phyloP scores from a whole-genome alignment of 305 asterid genomes.

The Rubia occidens region DNA sequence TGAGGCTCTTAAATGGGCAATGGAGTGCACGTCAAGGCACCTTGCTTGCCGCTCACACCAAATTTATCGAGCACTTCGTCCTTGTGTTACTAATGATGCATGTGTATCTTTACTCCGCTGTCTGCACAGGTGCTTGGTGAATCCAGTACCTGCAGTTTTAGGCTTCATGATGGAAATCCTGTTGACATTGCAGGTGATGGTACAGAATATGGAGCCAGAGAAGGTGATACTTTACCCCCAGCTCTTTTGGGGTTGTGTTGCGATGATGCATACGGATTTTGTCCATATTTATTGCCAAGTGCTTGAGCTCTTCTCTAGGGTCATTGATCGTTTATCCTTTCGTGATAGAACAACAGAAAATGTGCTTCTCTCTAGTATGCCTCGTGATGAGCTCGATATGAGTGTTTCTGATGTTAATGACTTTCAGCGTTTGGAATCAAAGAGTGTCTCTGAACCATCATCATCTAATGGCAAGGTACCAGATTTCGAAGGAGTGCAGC shows the following conservation, averaged over 20 bases:
- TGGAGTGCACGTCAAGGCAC: constrained; percentile 99
- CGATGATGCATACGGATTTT: constrained; percentile 99
- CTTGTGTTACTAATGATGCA: constrained; percentile 90
- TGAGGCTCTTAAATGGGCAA: constrained; percentile 99
- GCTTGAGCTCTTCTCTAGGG: constrained; percentile 92
- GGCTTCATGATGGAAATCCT: constrained; percentile 91
- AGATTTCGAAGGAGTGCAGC: constrained; percentile 88
- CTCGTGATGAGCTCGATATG: constrained; percentile 74
- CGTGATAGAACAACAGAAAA: constrained; percentile 95
- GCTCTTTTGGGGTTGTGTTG: constrained; percentile 99
- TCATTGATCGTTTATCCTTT: constrained; percentile 80
- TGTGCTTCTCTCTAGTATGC: constrained; percentile 98
- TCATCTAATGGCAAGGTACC: constrained; percentile 62
- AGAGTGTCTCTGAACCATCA: constrained; percentile 41
- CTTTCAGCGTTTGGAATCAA: constrained; percentile 60
- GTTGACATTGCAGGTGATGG: constrained; percentile 96
- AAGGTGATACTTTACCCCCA: constrained; percentile 95
- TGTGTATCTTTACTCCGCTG: constrained; percentile 92
- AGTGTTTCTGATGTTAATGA: constrained; percentile 45
- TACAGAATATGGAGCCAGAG: constrained; percentile 98
- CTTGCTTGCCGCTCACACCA: constrained; percentile 99
- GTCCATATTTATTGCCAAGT: constrained; percentile 95
- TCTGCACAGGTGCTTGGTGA: constrained; percentile 86
- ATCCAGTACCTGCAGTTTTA: constrained; percentile 89
- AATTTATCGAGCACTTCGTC: constrained; percentile 91